phyloP scores from a whole-genome alignment of 169 alveolate genomes.

The Cryptosporidium canis region DNA sequence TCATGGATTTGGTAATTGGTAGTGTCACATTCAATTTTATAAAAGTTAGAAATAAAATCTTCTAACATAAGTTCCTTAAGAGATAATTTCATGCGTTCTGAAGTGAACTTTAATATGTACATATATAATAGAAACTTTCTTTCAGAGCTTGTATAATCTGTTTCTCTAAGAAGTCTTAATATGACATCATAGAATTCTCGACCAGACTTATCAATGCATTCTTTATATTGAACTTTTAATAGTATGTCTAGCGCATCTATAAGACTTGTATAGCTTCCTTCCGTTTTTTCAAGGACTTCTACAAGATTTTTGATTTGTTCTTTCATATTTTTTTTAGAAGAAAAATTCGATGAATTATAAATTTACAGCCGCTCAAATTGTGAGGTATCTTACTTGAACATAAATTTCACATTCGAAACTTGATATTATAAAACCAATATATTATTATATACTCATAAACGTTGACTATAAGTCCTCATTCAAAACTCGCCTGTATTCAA shows the following conservation, averaged over 20 bases:
- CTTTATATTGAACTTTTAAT: neutral
- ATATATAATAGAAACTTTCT: constrained; percentile 24
- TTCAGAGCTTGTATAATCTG: neutral
- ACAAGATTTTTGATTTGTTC: constrained; percentile 13
- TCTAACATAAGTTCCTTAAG: constrained; percentile 1
- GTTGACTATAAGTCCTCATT: neutral
- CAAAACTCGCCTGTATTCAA: neutral
- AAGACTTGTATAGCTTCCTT: neutral
- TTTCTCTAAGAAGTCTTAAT: constrained; percentile 18
- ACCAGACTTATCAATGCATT: neutral
- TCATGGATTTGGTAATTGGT: constrained; percentile 29
- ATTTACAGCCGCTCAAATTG: neutral
- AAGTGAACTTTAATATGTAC: constrained; percentile 1
- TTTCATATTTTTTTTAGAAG: neutral
- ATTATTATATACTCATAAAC: neutral
- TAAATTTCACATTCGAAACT: neutral
- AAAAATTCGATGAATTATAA: neutral
- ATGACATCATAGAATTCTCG: constrained; percentile 3
- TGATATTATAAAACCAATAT: neutral
- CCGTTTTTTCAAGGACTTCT: constrained; percentile 6
- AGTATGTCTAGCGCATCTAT: neutral
- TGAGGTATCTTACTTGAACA: constrained; percentile 47
- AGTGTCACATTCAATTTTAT: neutral
- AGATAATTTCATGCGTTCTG: neutral
- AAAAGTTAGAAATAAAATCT: neutral